Evolutionary conservation across 163 green algal species (phyloP).

Genomic region (Chlamydomonas reinhardtii): DNA sequence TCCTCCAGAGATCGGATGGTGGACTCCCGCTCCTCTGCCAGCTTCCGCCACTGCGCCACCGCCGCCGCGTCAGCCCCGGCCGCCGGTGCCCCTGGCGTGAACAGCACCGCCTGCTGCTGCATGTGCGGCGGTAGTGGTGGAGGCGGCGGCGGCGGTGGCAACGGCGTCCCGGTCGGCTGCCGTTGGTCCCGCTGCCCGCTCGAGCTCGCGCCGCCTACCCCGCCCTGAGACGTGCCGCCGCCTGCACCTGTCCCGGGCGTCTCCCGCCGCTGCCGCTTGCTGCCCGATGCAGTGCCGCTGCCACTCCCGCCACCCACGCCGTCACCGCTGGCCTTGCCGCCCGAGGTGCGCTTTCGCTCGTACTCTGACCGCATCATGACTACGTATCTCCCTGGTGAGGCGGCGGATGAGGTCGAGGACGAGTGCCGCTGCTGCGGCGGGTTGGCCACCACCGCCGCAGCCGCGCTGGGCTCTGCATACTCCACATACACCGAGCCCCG

Average conservation of each 20-base stretch:
- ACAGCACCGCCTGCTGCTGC: not conserved
- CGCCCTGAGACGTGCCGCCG: not conserved
- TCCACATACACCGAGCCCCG: conserved; percentile 35
- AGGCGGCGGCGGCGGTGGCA: not conserved
- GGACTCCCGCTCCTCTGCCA: conserved; percentile 22
- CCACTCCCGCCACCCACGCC: not conserved
- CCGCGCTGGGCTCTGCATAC: not conserved
- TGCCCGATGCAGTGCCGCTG: too few species aligned
- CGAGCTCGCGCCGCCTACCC: not conserved
- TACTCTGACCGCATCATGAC: conserved; percentile 20
- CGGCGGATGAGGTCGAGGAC: not conserved
- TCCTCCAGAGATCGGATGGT: conserved; percentile 8
- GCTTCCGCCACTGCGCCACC: conserved; percentile 1
- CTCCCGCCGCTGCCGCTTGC: too few species aligned
- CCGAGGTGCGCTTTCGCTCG: conserved; percentile 15
- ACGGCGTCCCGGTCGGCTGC: too few species aligned
- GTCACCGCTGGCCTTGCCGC: not conserved
- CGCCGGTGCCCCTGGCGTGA: not conserved
- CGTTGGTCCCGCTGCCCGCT: not conserved
- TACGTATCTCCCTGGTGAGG: not conserved
- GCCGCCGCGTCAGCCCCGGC: too few species aligned
- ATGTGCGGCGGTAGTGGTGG: not conserved
- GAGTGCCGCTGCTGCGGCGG: conserved; percentile 21
- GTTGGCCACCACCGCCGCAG: conserved; percentile 9
- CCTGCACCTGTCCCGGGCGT: too few species aligned